Base-by-base conservation (phyloP, 225 moss, liverwort and hornwort genomes). In the Ulota crispa region DNA sequence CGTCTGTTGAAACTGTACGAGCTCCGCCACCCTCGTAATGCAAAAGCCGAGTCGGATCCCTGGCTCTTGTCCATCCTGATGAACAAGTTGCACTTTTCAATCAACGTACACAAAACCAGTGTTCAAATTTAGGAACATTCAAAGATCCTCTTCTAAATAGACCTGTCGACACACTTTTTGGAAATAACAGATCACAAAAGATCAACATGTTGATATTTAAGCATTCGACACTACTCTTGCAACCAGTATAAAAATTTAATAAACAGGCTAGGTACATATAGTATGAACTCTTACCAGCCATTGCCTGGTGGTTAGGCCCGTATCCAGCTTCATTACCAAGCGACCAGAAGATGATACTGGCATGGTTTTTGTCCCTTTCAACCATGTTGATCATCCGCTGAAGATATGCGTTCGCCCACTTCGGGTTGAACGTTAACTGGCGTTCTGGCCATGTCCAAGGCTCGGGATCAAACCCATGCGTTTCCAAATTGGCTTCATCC, bases 1-100 rank as follows among this genome's bases (percentile, higher is more conserved):
- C 96, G 78, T 99, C 99, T 23, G 99, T 99, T 45, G 96, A 92
- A 47, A 84, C 86, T 63, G 99, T 93, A 70, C 94, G 89, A 80
- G 99, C 72, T 52, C 99, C 96, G 36, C 99, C 99, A 68, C 99
- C 99, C 84, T 99, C 99, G 59, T 99, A 99, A 80, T 99, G 96
- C 84, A 99, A 41, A 50, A 92, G 88, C 83, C 99, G 84, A 45
- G 94, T 91, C 9, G 94, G 86, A 82, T 99, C 99, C 76, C 94
- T 89, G 83, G 88, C 84, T 73, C 94, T 92, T 70, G 94, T 86
- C 99, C 99, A 99, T 79, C 94, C 97, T 97, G 85, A 76, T 75
- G 42, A 30, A 70, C 76, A 82, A 23, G 39, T 60, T 41, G 30
- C 61, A 72, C 37, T 62, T 45, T 64, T 52, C 39, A 76, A 31